Evolutionary conservation across 2,329 filamentous ascomycete genomes (phyloP), one percentile per base, ranked within the genome.

Genomic region (Truncatella angustata): DNA sequence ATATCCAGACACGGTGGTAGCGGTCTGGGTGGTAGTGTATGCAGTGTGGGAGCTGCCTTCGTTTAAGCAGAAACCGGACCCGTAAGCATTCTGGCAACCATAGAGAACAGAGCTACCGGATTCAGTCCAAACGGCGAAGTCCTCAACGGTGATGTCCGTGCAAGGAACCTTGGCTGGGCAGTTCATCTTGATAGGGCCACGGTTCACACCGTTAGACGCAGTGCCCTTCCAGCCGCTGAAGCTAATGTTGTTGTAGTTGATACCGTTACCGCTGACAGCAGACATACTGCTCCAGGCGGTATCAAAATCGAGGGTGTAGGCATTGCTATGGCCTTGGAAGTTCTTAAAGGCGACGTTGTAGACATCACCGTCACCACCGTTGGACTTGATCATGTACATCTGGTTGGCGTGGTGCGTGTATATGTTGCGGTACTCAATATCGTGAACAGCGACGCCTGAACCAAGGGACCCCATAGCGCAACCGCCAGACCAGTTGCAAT

Each of bases 361-460:
- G 4, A 84, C 74, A 2, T 67, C 73, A 20, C 81, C 82, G 52
- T 63, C 72, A 34, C 82, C 82, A 37, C 82, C 82, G 58, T 82
- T 79, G 49, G 74, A 78, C 66, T 85, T 85, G 70, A 85, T 76
- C 79, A 82, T 81, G 66, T 77, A 76, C 80, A 84, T 84, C 60
- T 85, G 79, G 70, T 85, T 85, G 9, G 76, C 78, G n/a, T 73
- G 69, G 67, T 73, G 75, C 26, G 80, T 83, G 69, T 84, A 84
- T 55, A 84, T 62, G 60, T 84, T 81, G 58, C 70, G 68, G 68
- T 84, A 84, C 24, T 69, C 63, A 53, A 84, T 72, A 54, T 80
- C 67, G 35, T 74, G 75, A 61, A 84, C 77, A 16, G 40, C 56
- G 18, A 69, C 77, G 52, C 73, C 72, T 11, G 67, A 64, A 5